Evolutionary conservation across 1,284 basidiomycete genomes (phyloP), one percentile per base, ranked within the genome.

Genomic region (Ceratobasidium sp.): DNA sequence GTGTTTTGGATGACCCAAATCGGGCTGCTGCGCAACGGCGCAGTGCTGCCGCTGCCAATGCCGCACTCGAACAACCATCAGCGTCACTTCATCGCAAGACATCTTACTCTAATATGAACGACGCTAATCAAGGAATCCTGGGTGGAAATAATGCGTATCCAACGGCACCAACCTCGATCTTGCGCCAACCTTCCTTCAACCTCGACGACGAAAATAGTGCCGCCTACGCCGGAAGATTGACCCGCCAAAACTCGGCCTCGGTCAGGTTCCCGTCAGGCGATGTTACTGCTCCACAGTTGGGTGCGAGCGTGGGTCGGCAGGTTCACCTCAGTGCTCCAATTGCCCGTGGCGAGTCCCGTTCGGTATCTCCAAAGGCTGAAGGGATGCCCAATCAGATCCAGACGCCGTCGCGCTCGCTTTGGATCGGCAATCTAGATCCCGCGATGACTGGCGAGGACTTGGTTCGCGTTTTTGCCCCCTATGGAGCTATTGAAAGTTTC

Each of bases 381-480:
- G 85, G 83, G 7, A 64, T 64, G 62, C 86, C 88, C 4, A 77
- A 77, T 39, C 92, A 93, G 80, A 87, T 91, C 65, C 94, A 98
- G 83, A 92, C 94, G 58, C 97, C 98, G 27, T 97, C 95, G 14
- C 89, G 97, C 68, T 96, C 94, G 54, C 86, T 99, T 54, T 99
- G 97, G 96, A 97, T 99, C 79, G 97, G 97, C 61, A 98, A 98
- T 81, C 86, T 99, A 59, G 95, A 98, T 81, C 92, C 92, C 76
- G 92, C 91, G 65, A 94, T 96, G 65, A 95, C 95, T 0, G 95
- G 94, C 79, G 94, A 97, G 81, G 95, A 98, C 80, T 89, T 99
- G 71, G 93, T 98, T 76, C 91, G 92, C 77, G 94, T 97, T 19
- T 99, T 99, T 82, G 92, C 95, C 22, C 93, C 93, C 0, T 98